Evolutionary conservation across 2,329 filamentous ascomycete species (phyloP), one percentile per base, ranked within the genome.

Genomic region (Didymella glomerata): DNA sequence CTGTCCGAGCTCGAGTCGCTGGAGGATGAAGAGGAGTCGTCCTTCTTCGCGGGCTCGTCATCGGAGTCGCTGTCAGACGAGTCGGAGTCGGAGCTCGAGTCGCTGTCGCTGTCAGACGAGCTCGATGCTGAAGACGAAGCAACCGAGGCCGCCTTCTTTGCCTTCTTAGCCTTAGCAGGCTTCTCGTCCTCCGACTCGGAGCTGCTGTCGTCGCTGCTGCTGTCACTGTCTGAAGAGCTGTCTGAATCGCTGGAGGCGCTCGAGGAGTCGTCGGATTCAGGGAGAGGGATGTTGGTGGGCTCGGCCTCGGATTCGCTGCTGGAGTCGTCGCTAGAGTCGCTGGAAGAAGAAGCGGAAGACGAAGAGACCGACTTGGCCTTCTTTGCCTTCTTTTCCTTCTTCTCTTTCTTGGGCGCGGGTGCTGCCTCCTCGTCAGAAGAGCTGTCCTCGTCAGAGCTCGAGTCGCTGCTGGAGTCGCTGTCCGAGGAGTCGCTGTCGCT

Each of bases 361-460:
- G 67, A 68, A 18, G 69, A 67, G 5, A 63, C 54, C 10, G 61
- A 67, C 47, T 63, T 65, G 22, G 66, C 54, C 44, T 63, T 62
- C 57, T 68, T 68, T 20, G 48, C 45, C 55, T 48, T 66, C 44
- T 66, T 66, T 25, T 44, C 47, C 55, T 47, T 65, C 44, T 66
- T 66, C 25, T 41, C 48, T 32, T 63, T 64, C 64, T 62, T 51
- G 57, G 61, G 62, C 24, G 62, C 62, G 34, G 64, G 55, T 22
- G 68, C 63, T 10, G 55, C 18, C 14, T 60, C 54, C 58, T 66
- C 66, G 25, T 69, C 68, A 32, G 59, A 63, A 24, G 73, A 72
- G 54, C 80, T 74, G 36, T 82, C 80, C 48, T 52, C 45, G 30
- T 57, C 58, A 9, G 68, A 69, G 51, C 54, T 58, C 6, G 65